phyloP scores from a whole-genome alignment of 2,329 filamentous ascomycete species.

The Hypoxylon sp. region DNA sequence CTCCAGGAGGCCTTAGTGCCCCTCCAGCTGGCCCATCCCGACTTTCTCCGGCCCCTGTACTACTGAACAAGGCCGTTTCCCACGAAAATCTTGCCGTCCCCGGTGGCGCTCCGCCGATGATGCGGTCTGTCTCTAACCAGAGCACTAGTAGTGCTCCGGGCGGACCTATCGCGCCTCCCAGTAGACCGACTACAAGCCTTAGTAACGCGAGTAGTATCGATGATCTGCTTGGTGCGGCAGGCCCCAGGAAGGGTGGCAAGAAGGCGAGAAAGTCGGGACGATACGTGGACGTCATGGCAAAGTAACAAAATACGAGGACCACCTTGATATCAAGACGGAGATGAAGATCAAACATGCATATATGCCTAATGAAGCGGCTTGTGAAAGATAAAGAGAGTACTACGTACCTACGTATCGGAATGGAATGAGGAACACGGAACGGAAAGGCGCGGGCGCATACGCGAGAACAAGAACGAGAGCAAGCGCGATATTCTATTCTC shows the following conservation, averaged over 20 bases:
- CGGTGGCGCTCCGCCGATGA: conserved; percentile 57
- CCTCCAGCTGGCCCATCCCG: conserved; percentile 43
- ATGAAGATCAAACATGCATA: conserved; percentile 11
- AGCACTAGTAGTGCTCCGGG: conserved; percentile 54
- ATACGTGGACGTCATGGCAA: conserved; percentile 97
- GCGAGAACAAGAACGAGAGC: not conserved
- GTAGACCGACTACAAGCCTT: conserved; percentile 81
- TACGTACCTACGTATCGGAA: not conserved
- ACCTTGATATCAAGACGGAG: not conserved
- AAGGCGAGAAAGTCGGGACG: conserved; percentile 85
- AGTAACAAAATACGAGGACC: conserved; percentile 54
- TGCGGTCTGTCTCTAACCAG: conserved; percentile 62
- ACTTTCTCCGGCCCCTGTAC: conserved; percentile 46
- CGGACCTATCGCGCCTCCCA: conserved; percentile 66
- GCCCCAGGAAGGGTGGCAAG: conserved; percentile 74
- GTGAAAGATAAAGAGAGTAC: conserved; percentile 9
- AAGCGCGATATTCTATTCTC: not conserved
- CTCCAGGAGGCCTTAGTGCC: conserved; percentile 36
- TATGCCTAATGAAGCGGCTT: not conserved
- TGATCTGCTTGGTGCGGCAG: conserved; percentile 83
- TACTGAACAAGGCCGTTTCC: conserved; percentile 54
- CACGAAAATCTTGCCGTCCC: conserved; percentile 54
- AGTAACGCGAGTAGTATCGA: conserved; percentile 96
- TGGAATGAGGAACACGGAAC: not conserved
- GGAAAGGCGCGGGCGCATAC: conserved; percentile 14